Percentiles rank a stretch among this genome's conserved stretches.
Conservation (phyloP, 2,329 filamentous ascomycete genomes). For the Apiospora pterosperma region DNA sequence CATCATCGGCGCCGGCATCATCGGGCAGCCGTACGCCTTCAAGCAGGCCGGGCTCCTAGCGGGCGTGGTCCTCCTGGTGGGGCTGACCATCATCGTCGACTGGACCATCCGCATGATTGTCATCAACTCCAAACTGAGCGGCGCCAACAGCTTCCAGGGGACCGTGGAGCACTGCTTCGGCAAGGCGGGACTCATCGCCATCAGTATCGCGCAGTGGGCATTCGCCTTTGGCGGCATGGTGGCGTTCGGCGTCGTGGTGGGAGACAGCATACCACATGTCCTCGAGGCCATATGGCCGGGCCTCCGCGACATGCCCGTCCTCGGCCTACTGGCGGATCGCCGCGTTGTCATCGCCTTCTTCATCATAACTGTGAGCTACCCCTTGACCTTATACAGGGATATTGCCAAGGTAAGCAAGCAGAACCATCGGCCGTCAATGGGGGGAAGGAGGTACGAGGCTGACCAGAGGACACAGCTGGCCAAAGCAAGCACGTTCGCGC, state of each 20-base stretch:
- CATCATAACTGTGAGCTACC: slow-evolving; percentile 81
- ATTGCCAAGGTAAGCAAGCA: slow-evolving; percentile 76
- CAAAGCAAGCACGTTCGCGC: slow-evolving; percentile 89
- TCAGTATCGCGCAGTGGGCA: slow-evolving; percentile 88
- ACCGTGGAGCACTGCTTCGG: slow-evolving; percentile 97
- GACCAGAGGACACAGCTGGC: slow-evolving; percentile 61
- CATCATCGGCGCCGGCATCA: slow-evolving; percentile 79
- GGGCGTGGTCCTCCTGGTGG: slow-evolving; percentile 74
- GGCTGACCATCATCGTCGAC: slow-evolving; percentile 80
- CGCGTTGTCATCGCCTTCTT: slow-evolving; percentile 85
- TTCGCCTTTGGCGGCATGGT: slow-evolving; percentile 99
- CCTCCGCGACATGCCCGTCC: slow-evolving; percentile 66
- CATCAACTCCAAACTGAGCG: slow-evolving; percentile 94
- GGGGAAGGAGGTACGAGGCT: neutral
- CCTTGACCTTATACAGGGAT: slow-evolving; percentile 88
- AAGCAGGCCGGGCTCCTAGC: slow-evolving; percentile 83
- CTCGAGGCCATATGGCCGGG: slow-evolving; percentile 77
- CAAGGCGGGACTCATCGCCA: slow-evolving; percentile 80
- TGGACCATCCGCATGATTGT: slow-evolving; percentile 98
- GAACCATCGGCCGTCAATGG: neutral
- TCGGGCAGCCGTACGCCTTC: slow-evolving; percentile 93
- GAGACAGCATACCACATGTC: slow-evolving; percentile 93
- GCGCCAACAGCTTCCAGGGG: slow-evolving; percentile 89
- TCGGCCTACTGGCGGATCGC: slow-evolving; percentile 80
- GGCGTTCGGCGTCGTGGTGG: slow-evolving; percentile 95